These are phyloP conservation scores for Phanerochaete sordida DNA, from an alignment of 768 basidiomycete species.

Conservation along the genomic window DNA sequence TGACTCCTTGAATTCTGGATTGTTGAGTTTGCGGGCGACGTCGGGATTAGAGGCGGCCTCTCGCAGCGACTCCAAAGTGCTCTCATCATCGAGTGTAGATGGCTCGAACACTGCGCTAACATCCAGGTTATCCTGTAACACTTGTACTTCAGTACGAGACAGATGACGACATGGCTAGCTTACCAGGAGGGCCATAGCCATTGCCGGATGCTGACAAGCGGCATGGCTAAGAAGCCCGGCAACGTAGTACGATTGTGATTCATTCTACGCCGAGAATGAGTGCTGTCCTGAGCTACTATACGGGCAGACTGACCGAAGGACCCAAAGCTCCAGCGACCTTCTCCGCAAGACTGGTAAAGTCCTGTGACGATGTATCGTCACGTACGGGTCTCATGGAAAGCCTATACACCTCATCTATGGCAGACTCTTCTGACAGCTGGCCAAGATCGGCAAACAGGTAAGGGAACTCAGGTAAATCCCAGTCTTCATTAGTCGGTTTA, in stretches of 20 bases:
- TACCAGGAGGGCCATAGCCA: conserved; percentile 44
- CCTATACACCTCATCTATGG: conserved; percentile 55
- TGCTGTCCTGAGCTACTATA: not conserved
- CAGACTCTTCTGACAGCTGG: conserved; percentile 45
- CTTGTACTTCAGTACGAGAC: not conserved
- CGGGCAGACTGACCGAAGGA: conserved; percentile 44
- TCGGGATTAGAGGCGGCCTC: conserved; percentile 66
- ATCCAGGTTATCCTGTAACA: conserved; percentile 53
- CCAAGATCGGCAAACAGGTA: conserved; percentile 62
- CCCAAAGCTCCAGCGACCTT: conserved; percentile 53
- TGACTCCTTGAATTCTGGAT: conserved; percentile 37
- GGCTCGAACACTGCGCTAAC: conserved; percentile 51
- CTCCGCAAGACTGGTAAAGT: conserved; percentile 51
- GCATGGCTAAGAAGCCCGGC: conserved; percentile 60
- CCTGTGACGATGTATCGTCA: conserved; percentile 50
- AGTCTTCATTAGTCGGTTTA: conserved; percentile 76
- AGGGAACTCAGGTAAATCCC: conserved; percentile 73
- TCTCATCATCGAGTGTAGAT: conserved; percentile 51
- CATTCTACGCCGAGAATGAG: conserved; percentile 34
- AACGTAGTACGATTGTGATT: conserved; percentile 54
- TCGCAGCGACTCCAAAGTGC: conserved; percentile 51
- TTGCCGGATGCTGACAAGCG: conserved; percentile 59
- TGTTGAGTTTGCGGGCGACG: conserved; percentile 51
- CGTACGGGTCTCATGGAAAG: conserved; percentile 54
- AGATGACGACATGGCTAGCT: conserved; percentile 18